Evolutionary conservation across 2,329 filamentous ascomycete species (phyloP).

Genomic region (Passalora sequoiae): DNA sequence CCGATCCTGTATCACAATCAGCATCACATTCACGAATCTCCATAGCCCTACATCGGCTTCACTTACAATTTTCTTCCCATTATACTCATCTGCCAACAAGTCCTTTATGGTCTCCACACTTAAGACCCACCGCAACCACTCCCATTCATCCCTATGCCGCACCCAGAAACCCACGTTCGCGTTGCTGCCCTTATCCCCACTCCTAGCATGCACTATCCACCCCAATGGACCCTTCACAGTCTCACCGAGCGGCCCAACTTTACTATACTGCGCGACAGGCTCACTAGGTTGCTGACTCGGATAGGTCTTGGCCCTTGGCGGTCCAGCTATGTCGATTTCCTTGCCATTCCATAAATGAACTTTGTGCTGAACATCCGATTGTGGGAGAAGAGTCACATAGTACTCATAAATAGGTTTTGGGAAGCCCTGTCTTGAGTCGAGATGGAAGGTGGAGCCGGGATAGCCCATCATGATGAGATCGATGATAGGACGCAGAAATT

Average conservation of each 20-base stretch:
- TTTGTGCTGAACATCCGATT: constrained; percentile 26
- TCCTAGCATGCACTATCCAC: constrained; percentile 33
- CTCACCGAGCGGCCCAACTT: constrained; percentile 29
- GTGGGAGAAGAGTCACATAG: constrained; percentile 37
- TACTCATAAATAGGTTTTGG: constrained; percentile 40
- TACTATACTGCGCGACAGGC: constrained; percentile 10
- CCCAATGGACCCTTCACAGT: constrained; percentile 37
- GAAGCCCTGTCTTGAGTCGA: constrained; percentile 37
- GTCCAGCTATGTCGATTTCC: constrained; percentile 32
- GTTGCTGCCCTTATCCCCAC: constrained; percentile 34
- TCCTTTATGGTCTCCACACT: constrained; percentile 25
- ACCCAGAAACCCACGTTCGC: constrained; percentile 41
- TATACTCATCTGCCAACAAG: constrained; percentile 33
- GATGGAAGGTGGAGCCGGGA: constrained; percentile 30
- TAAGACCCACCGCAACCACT: constrained; percentile 31
- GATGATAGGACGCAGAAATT: constrained; percentile 37
- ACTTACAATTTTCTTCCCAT: constrained; percentile 32
- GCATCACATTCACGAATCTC: background rate
- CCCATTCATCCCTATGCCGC: constrained; percentile 31
- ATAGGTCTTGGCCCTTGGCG: constrained; percentile 30
- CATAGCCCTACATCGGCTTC: background rate
- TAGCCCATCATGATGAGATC: constrained; percentile 41
- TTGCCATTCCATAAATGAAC: constrained; percentile 30
- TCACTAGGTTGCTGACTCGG: constrained; percentile 35
- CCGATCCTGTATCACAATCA: constrained; percentile 24